These are phyloP conservation scores for Cadophora luteo-olivacea DNA, from an alignment of 2,329 filamentous ascomycete genomes.

Conservation along the genomic window DNA sequence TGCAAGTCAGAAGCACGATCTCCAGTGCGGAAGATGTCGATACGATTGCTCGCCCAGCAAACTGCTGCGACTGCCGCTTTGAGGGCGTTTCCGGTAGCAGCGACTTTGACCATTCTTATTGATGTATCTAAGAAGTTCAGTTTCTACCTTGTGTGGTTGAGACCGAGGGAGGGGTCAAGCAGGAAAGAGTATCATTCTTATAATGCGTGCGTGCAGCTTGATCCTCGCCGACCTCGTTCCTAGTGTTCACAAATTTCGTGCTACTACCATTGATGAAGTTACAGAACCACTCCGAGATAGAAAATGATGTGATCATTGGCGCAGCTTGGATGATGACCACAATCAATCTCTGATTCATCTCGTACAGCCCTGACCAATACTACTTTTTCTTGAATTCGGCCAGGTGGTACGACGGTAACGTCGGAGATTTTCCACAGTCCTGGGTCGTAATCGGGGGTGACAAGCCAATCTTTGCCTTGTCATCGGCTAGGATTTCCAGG, in stretches of 20 bases:
- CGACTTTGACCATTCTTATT: constrained; percentile 11
- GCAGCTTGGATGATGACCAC: background rate
- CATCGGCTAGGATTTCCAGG: background rate
- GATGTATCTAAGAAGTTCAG: too few relatives aligned
- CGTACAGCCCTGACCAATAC: too few relatives aligned
- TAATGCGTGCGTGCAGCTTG: background rate
- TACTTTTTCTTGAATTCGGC: background rate
- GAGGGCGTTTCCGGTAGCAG: constrained; percentile 9
- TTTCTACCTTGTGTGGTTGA: background rate
- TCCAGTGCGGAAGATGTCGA: constrained; percentile 26
- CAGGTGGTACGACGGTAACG: background rate
- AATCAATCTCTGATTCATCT: too few relatives aligned
- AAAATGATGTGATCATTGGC: background rate
- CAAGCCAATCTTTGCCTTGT: background rate
- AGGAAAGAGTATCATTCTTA: background rate
- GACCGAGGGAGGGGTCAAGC: background rate
- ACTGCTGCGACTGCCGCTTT: constrained; percentile 26
- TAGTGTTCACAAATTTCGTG: background rate
- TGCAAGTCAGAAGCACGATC: constrained; percentile 18
- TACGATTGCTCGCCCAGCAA: constrained; percentile 21
- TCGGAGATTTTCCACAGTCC: too few relatives aligned
- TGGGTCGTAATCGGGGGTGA: background rate
- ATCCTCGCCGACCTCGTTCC: background rate
- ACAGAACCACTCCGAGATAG: background rate
- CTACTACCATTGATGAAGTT: background rate